Base-by-base conservation (phyloP, 1,284 basidiomycete species). In the Pseudozyma flocculosa region DNA sequence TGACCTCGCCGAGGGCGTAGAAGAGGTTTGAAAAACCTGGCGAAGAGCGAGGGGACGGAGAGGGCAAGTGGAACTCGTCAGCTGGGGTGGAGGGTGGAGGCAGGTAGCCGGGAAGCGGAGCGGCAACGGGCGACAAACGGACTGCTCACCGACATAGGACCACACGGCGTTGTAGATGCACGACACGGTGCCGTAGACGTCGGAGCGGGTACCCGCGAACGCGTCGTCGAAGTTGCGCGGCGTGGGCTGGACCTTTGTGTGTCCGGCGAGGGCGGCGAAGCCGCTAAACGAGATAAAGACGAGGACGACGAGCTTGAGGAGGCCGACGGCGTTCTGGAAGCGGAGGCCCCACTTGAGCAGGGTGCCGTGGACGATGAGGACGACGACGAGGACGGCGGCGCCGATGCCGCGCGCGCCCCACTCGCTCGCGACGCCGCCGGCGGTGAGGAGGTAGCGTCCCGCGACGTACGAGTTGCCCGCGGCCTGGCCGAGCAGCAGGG, bases 321-420 rank as follows among this genome's bases (percentile, higher is more conserved):
- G 61, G n/a, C 86, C 87, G 1, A 89, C 81, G 0, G 78, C 54
- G 64, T 89, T 88, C 71, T 88, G 86, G 11, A 89, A 76, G 7
- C 82, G 82, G 0, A 89, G 61, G 1, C 88, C 88, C 75, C 81
- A 82, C 39, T 82, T 82, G 26, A 84, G 78, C 42, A 81, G 79
- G 2, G 79, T 81, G 3, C 85, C 84, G 58, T 89, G 88, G 2
- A 86, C 78, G 2, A 83, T 70, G 69, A 29, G 36, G 1, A 29
- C 34, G 38, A 78, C 76, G 4, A 80, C 79, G 22, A 83, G 76
- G 68, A 85, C 85, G 5, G 80, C 67, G 40, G 87, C 82, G 2
- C 85, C 85, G 43, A 86, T 85, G 0, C 84, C 84, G 46, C 84
- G 82, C 10, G 82, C 80, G 1, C 75, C 76, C 85, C 85, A 86